A percentile compares a stretch with the other conserved stretches of the same genome.
Conservation (phyloP, 441 rosid genomes). For the Isatis lusitanica region DNA sequence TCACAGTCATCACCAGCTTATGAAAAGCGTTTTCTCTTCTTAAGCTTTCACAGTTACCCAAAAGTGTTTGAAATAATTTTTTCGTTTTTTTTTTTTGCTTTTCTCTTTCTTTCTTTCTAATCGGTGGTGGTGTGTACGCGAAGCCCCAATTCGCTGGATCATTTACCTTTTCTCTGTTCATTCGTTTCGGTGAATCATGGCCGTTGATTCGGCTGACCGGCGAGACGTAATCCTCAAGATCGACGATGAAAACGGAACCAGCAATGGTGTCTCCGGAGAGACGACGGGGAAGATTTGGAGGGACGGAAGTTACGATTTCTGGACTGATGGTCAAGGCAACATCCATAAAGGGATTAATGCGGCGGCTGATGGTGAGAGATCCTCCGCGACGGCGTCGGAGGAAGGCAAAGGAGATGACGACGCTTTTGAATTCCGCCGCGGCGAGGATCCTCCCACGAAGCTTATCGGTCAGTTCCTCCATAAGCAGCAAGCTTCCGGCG, state of each 20-base stretch:
- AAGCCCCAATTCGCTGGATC: not conserved
- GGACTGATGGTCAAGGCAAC: conserved; percentile 37
- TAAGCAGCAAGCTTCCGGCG: conserved; percentile 74
- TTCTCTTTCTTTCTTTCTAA: not conserved
- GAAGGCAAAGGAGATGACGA: conserved; percentile 2
- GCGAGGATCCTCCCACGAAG: conserved; percentile 70
- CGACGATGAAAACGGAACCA: conserved; percentile 25
- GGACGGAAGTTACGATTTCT: conserved; percentile 47
- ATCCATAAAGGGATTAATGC: conserved; percentile 23
- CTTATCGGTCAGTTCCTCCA: conserved; percentile 76
- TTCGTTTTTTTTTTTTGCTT: not conserved
- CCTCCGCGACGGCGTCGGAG: not conserved
- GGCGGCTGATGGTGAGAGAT: not conserved
- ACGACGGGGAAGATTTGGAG: conserved; percentile 2
- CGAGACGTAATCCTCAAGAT: conserved; percentile 43
- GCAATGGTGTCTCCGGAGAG: conserved; percentile 24
- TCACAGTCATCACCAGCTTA: conserved; percentile 16
- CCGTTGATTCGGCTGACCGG: conserved; percentile 38
- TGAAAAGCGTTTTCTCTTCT: conserved; percentile 31
- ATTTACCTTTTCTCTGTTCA: not conserved
- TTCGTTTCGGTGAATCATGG: conserved; percentile 17
- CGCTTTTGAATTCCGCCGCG: conserved; percentile 43
- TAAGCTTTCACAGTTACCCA: conserved; percentile 30
- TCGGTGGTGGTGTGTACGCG: conserved; percentile 3
- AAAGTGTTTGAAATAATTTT: not conserved